phyloP scores from a whole-genome alignment of 2,329 filamentous ascomycete species.

The Penicillium sp. region DNA sequence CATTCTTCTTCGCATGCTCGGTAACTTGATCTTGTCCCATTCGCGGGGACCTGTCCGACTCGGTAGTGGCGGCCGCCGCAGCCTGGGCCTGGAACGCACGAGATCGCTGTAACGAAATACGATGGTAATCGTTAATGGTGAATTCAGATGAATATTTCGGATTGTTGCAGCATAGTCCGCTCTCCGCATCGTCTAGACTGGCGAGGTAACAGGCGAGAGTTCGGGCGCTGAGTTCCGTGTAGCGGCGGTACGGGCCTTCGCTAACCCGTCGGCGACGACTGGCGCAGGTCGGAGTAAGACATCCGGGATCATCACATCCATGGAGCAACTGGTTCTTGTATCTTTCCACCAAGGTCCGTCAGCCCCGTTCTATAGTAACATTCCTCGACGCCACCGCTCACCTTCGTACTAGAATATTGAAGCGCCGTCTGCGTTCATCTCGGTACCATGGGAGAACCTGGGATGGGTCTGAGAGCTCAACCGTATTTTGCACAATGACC shows the following conservation, averaged over 20 bases:
- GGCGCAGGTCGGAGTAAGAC: constrained; percentile 72
- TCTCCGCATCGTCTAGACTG: constrained; percentile 70
- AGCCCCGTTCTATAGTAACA: constrained; percentile 1
- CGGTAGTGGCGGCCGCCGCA: constrained; percentile 3
- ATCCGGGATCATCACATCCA: constrained; percentile 66
- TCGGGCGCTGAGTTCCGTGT: constrained; percentile 74
- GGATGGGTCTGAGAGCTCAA: constrained; percentile 36
- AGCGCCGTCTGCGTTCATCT: constrained; percentile 39
- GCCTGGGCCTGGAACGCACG: constrained; percentile 24
- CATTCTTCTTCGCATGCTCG: not conserved
- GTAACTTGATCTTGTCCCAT: not conserved
- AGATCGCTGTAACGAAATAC: constrained; percentile 30
- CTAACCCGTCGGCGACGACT: constrained; percentile 66
- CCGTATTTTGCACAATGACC: constrained; percentile 36
- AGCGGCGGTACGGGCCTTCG: constrained; percentile 66
- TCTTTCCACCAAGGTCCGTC: constrained; percentile 41
- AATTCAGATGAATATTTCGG: constrained; percentile 28
- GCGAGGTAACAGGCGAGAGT: constrained; percentile 76
- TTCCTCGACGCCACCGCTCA: constrained; percentile 35
- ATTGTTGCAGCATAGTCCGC: constrained; percentile 58
- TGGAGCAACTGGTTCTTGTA: constrained; percentile 77
- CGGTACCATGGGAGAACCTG: constrained; percentile 37
- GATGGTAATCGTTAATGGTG: constrained; percentile 22
- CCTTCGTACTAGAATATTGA: constrained; percentile 63
- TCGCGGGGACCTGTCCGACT: constrained; percentile 1